Evolutionary conservation across 352 stramenopile genomes (phyloP).

Genomic region (Globisporangium spinosum): DNA sequence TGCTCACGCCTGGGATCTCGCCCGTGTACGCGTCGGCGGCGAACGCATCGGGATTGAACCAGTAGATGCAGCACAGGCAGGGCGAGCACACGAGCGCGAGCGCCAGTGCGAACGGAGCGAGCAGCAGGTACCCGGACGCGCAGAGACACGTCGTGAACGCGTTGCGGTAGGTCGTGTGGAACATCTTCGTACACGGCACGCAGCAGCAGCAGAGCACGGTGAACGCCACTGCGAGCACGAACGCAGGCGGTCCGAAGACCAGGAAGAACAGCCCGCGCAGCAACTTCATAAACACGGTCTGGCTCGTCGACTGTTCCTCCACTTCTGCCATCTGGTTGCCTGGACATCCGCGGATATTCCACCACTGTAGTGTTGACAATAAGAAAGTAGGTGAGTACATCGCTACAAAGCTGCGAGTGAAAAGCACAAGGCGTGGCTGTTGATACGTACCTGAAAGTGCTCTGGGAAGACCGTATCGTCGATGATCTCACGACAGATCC

Average conservation of each 20-base stretch:
- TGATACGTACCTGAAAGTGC: constrained; percentile 67
- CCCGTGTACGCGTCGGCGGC: neutral
- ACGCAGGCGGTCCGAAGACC: constrained; percentile 57
- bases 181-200: constrained; percentile 46
- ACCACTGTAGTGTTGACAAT: constrained; percentile 42
- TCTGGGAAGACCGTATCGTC: constrained; percentile 82
- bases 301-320: constrained; percentile 35
- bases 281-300: constrained; percentile 33
- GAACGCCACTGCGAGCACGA: constrained; percentile 54
- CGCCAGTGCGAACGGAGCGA: constrained; percentile 37
- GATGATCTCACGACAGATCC: constrained; percentile 80
- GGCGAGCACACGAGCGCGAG: constrained; percentile 22
- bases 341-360: constrained; percentile 69
- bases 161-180: constrained; percentile 42
- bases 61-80: constrained; percentile 21
- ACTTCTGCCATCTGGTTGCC: constrained; percentile 70
- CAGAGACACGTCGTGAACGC: constrained; percentile 68
- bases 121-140: constrained; percentile 47
- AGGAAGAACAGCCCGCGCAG: constrained; percentile 58
- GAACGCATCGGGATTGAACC: constrained; percentile 15
- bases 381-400: neutral
- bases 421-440: neutral
- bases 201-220: constrained; percentile 64
- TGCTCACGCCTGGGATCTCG: constrained; percentile 11
- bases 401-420: too few species aligned